phyloP scores from a whole-genome alignment of 2,329 filamentous ascomycete genomes.

The Aspergillus sergii region DNA sequence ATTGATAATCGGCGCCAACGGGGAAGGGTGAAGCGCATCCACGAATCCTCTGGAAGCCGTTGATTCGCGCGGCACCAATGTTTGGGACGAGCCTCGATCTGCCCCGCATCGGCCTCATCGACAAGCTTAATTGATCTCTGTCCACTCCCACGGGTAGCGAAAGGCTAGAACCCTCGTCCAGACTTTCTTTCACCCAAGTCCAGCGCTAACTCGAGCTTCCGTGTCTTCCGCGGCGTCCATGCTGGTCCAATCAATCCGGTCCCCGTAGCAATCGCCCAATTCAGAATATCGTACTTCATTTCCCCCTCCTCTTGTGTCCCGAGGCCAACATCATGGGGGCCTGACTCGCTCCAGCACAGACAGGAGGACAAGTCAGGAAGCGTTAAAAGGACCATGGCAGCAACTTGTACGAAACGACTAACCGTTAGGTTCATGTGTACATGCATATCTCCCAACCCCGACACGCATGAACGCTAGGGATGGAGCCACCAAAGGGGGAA shows the following conservation, averaged over 20 bases:
- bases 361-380: constrained; percentile 6
- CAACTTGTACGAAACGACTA: constrained; percentile 9
- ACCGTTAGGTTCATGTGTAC: constrained; percentile 17
- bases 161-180: constrained; percentile 4
- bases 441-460: constrained; percentile 12
- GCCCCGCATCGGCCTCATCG: constrained; percentile 25
- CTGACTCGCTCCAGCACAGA: constrained; percentile 10
- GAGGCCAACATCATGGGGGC: background rate
- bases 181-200: background rate
- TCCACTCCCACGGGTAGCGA: constrained; percentile 10
- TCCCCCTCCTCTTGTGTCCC: background rate
- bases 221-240: constrained; percentile 1
- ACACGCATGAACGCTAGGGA: constrained; percentile 10
- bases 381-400: background rate
- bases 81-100: constrained; percentile 24
- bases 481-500: background rate
- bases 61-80: constrained; percentile 17
- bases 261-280: constrained; percentile 7
- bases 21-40: constrained; percentile 17
- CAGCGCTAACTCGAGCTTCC: background rate
- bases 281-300: constrained; percentile 4
- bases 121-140: constrained; percentile 23
- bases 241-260: constrained; percentile 8
- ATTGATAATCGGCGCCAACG: constrained; percentile 18
- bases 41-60: constrained; percentile 13